A percentile compares a stretch with the other conserved stretches of the same genome.
Conservation (phyloP, 495 filamentous ascomycete genomes). For the Sabuloglossum arenarium region DNA sequence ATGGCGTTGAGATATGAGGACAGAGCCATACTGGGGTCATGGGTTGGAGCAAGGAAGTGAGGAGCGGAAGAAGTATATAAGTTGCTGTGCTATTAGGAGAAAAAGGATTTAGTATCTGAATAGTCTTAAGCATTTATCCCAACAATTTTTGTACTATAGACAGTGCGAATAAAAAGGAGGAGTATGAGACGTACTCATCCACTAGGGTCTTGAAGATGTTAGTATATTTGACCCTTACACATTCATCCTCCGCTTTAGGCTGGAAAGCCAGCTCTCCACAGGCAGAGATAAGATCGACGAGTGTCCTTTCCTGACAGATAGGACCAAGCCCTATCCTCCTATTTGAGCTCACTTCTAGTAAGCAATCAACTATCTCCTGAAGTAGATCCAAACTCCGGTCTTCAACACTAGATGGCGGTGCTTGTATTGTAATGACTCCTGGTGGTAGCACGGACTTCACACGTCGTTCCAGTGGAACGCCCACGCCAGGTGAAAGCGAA, state of each 20-base stretch:
- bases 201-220: constrained; percentile 2
- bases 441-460: constrained; percentile 28
- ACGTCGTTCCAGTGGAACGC: constrained; percentile 31
- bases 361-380: constrained; percentile 6
- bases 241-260: neutral
- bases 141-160: constrained; percentile 2
- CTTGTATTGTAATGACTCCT: constrained; percentile 25
- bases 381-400: constrained; percentile 2
- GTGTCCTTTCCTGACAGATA: constrained; percentile 8
- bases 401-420: constrained; percentile 15
- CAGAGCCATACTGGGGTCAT: constrained; percentile 27
- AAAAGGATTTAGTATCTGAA: constrained; percentile 15
- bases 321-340: neutral
- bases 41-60: constrained; percentile 26
- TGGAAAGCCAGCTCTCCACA: constrained; percentile 16
- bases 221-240: neutral
- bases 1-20: constrained; percentile 24
- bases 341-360: constrained; percentile 4
- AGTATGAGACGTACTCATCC: constrained; percentile 5
- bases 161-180: neutral
- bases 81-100: constrained; percentile 19
- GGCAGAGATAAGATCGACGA: constrained; percentile 18
- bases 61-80: constrained; percentile 21
- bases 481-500: constrained; percentile 29
- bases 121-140: constrained; percentile 14